Evolutionary conservation across 371 early-diverging fungal genomes (phyloP).

Genomic region (Apophysomyces trapeziformis): DNA sequence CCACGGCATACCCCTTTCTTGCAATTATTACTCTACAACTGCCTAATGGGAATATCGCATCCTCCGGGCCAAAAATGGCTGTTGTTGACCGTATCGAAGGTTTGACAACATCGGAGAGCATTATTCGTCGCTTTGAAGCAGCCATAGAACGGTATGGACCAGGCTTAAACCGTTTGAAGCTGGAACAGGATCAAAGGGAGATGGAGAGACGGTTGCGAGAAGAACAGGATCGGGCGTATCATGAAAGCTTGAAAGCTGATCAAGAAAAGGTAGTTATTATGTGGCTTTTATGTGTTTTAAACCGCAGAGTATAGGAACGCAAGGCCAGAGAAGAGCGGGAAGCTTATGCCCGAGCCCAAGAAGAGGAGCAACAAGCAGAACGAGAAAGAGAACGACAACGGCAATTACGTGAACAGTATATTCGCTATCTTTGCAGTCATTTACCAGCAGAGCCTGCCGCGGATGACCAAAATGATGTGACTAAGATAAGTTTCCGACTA

Average conservation of each 20-base stretch:
- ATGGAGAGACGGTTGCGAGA: conserved; percentile 76
- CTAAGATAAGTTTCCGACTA: conserved; percentile 74
- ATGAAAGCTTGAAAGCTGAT: conserved; percentile 82
- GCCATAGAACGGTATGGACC: conserved; percentile 69
- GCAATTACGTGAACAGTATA: conserved; percentile 51
- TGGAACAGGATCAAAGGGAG: conserved; percentile 77
- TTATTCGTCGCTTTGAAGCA: conserved; percentile 57
- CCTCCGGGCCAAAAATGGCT: conserved; percentile 52
- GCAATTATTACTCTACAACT: conserved; percentile 73
- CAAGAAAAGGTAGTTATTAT: conserved; percentile 73
- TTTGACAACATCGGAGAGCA: conserved; percentile 47
- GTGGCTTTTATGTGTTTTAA: background rate
- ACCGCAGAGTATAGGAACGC: conserved; percentile 41
- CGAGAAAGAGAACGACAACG: conserved; percentile 40
- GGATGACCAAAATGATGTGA: conserved; percentile 43
- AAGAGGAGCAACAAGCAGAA: conserved; percentile 43
- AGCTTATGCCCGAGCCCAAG: conserved; percentile 52
- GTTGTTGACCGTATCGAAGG: conserved; percentile 81
- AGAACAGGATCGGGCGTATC: conserved; percentile 92
- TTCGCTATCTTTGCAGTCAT: conserved; percentile 47
- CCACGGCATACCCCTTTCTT: conserved; percentile 83
- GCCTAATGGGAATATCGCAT: conserved; percentile 13
- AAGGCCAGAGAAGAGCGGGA: conserved; percentile 65
- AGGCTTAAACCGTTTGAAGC: conserved; percentile 60
- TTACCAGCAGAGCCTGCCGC: conserved; percentile 64